A percentile compares a stretch with the other conserved stretches of the same genome.
These are phyloP conservation scores for Harringtonia aguacate DNA, from an alignment of 2,329 filamentous ascomycete species.

Conservation along the genomic window DNA sequence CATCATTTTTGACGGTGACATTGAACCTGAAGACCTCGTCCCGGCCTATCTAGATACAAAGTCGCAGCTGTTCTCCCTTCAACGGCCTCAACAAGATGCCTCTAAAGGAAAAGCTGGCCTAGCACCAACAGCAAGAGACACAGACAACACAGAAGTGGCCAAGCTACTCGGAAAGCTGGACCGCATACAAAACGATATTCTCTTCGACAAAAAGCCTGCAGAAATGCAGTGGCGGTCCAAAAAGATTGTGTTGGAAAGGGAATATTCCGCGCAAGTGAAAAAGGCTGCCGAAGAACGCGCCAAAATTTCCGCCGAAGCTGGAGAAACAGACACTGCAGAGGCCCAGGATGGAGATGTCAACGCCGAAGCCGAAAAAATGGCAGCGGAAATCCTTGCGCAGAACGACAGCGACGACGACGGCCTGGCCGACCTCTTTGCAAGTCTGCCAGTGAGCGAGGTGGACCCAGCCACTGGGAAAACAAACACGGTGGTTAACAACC, in stretches of 20 bases:
- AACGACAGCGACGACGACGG: slow-evolving; percentile 38
- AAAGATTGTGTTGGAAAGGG: slow-evolving; percentile 49
- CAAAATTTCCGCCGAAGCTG: slow-evolving; percentile 14
- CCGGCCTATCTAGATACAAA: slow-evolving; percentile 70
- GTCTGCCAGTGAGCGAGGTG: slow-evolving; percentile 48
- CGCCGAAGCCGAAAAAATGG: slow-evolving; percentile 39
- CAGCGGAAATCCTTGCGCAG: slow-evolving; percentile 2
- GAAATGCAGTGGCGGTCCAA: slow-evolving; percentile 54
- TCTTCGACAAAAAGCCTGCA: slow-evolving; percentile 60
- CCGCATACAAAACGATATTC: slow-evolving; percentile 64
- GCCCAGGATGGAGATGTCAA: slow-evolving; percentile 34
- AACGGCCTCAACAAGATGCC: slow-evolving; percentile 38
- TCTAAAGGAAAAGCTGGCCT: slow-evolving; percentile 18
- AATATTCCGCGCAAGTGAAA: slow-evolving; percentile 38
- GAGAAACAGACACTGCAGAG: slow-evolving; percentile 11
- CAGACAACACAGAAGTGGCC: slow-evolving; percentile 38
- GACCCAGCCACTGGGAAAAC: slow-evolving; percentile 48
- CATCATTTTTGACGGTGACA: slow-evolving; percentile 53
- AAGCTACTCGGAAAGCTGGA: slow-evolving; percentile 65
- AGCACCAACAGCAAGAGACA: slow-evolving; percentile 4
- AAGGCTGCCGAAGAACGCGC: slow-evolving; percentile 22
- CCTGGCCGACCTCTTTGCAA: slow-evolving; percentile 46
- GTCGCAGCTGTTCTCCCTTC: slow-evolving; percentile 51
- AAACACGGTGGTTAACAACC: slow-evolving; percentile 40
- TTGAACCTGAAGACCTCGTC: slow-evolving; percentile 65